Base-by-base conservation (phyloP, 2,329 filamentous ascomycete genomes). In the Ilyonectria sp. region DNA sequence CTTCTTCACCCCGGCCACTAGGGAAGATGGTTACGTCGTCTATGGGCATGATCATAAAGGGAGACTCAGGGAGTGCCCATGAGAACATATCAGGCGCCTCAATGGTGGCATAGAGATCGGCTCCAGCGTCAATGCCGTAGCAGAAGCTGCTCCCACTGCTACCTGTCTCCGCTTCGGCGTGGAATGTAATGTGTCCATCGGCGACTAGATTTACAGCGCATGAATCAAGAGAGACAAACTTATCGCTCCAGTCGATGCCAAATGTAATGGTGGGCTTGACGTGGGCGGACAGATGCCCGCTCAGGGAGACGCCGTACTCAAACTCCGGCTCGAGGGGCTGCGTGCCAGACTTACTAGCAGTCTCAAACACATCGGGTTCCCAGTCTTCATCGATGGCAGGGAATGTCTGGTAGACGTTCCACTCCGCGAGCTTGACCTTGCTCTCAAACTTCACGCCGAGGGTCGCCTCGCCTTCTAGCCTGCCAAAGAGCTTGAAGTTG, bases 381-480 rank as follows among this genome's bases (percentile, higher is more conserved):
- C 13, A 66, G 55, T 62, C 7, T 10, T 66, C 29, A n/a, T 66
- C 9, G 29, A 59, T 21, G 10, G n/a, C 33, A 8, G 54, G 66
- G 54, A 62, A 66, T n/a, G 52, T 63, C 40, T 62, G 26, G 35
- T 59, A 53, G 26, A 68, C 49, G 17, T 78, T 70, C 77, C 73
- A 79, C 53, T 69, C 70, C 33, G 76, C 74, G 46, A 78, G 69
- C 23, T 73, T 69, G 23, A 78, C 67, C 33, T 72, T 72, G 40
- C 74, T 74, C 53, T 79, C 69, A 21, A 79, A 60, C 17, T 68
- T 67, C 10, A 70, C 71, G 37, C 71, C 70, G 4, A 79, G 43
- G 6, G 65, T 67, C 31, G 76, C 49, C 13, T 60, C 56, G 15
- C 72, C 76, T 31, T 77, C 69, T 4, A 75, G 65, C 31, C 60